Evolutionary conservation across 805 yeast species (phyloP).

Genomic region (Lipomyces japonicus): DNA sequence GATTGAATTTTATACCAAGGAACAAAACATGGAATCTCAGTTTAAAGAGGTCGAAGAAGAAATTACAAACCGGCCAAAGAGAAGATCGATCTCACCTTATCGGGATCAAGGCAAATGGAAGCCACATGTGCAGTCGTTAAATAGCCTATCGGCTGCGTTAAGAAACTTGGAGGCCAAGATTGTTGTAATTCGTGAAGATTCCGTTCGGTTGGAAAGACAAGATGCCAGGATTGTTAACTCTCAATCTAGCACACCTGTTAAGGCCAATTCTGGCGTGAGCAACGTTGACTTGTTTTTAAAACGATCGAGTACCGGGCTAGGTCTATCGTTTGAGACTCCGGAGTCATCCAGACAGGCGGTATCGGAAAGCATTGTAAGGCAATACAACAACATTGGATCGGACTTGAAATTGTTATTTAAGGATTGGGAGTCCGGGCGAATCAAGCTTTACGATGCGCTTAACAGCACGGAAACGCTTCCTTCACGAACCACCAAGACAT

Average conservation of each 20-base stretch:
- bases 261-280: background rate
- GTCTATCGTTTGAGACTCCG: background rate
- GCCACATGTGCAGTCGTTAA: conserved; percentile 17
- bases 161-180: conserved; percentile 28
- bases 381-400: conserved; percentile 20
- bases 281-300: conserved; percentile 7
- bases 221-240: conserved; percentile 2
- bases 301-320: conserved; percentile 9
- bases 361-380: conserved; percentile 18
- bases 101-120: conserved; percentile 9
- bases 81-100: background rate
- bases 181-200: conserved; percentile 23
- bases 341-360: background rate
- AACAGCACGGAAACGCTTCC: background rate
- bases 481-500: background rate
- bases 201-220: conserved; percentile 10
- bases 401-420: conserved; percentile 18
- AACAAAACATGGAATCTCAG: background rate
- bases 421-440: conserved; percentile 27
- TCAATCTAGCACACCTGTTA: background rate
- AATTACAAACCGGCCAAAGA: background rate
- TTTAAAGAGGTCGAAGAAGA: background rate
- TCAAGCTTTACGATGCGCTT: conserved; percentile 13
- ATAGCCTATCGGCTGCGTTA: conserved; percentile 19
- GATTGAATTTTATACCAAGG: conserved; percentile 9